Percentiles rank a stretch among this genome's conserved stretches.
Conservation (phyloP, 306 rosid genomes). For the Astragalus membranaceus region DNA sequence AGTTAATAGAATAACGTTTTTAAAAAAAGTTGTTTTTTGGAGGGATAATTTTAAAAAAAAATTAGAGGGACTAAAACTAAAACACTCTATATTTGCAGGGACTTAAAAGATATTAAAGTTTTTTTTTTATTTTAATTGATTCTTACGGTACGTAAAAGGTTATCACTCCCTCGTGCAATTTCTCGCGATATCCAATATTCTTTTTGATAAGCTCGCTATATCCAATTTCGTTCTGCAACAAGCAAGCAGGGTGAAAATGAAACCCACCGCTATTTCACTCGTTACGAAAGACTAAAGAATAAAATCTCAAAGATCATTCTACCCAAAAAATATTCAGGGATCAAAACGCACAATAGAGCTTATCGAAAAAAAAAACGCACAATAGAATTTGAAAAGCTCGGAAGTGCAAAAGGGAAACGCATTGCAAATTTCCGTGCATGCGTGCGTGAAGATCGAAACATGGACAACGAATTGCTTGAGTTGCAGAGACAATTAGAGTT, state of each 20-base stretch:
- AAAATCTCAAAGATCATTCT: not conserved
- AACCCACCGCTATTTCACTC: not conserved
- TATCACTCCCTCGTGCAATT: too few species aligned
- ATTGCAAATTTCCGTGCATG: not conserved
- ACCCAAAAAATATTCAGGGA: not conserved
- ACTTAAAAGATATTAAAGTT: too few species aligned
- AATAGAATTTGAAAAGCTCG: not conserved
- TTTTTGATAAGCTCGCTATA: not conserved
- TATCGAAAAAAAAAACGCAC: too few species aligned
- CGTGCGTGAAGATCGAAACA: conserved; percentile 33
- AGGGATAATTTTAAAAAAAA: too few species aligned
- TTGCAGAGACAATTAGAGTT: conserved; percentile 90
- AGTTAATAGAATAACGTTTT: too few species aligned
- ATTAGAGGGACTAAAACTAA: too few species aligned
- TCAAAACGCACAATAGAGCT: conserved; percentile 1
- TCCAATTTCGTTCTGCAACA: not conserved
- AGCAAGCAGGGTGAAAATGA: not conserved
- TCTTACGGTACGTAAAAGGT: too few species aligned
- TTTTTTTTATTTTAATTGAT: too few species aligned
- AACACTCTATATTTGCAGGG: too few species aligned
- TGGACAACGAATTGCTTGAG: conserved; percentile 94
- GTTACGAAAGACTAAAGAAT: not conserved
- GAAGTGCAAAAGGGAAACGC: not conserved
- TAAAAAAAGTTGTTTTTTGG: too few species aligned
- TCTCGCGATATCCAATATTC: too few species aligned